Evolutionary conservation across 306 rosid species (phyloP), one percentile per base, ranked within the genome.

Genomic region (Lablab purpureus): DNA sequence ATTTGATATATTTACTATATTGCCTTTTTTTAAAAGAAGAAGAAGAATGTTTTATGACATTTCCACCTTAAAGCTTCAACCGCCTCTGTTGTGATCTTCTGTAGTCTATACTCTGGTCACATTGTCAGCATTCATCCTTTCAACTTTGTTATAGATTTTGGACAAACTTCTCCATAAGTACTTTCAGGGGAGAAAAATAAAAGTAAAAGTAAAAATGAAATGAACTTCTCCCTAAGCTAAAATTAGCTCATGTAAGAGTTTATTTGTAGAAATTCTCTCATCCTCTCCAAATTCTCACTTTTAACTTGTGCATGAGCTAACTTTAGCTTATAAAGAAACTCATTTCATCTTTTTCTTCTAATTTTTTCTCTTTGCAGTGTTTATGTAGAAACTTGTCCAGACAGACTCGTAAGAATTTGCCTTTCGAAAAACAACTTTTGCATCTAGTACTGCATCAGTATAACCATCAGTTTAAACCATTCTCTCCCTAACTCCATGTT

Each of bases 1-100:
- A 56, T 77, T 56, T 55, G 68, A 75, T 45, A 63, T 55, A 70
- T 74, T 63, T 36, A 54, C 27, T 30, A 15, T 22, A 43, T 60
- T 63, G 45, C 28, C 46, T 11, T 71, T 13, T 21, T 41, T 12
- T 30, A 30, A 40, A 40, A 40, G 2, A 32, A 32, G n/a, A 32
- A 1, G 19, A 15, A 72, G 66, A 71, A 25, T 76, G 19, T 25
- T 12, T 49, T 15, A 4, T 82, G 28, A 10, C 36, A 73, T 81
- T 69, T 63, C 41, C 60, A 50, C n/a, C n/a, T 47, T n/a, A 47
- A 75, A 56, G 36, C 51, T 54, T 15, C 67, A 34, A 19, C 41
- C 67, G 6, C 30, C 51, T 49, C 41, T 60, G 52, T 18, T 62
- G 45, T 62, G 68, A 69, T 34, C 47, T 67, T 59, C 18, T 59